Base-by-base conservation (phyloP, 768 basidiomycete species). In the Udeniomyces megalosporus region DNA sequence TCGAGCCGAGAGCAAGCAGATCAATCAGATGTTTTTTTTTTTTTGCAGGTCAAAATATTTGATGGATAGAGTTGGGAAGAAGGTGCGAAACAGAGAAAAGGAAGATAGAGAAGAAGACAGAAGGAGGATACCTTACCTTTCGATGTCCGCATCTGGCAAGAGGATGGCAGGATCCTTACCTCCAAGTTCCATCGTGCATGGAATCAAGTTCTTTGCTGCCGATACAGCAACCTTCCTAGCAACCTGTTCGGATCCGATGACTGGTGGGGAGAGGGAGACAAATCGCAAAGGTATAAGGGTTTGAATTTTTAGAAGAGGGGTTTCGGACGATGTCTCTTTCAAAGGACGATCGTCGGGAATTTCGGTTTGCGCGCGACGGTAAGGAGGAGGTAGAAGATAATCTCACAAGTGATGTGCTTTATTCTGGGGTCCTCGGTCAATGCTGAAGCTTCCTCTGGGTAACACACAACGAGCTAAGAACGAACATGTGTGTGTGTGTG, bases 121-220 rank as follows among this genome's bases (percentile, higher is more conserved):
- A 31, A 22, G 44, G 44, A 42, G 11, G 4, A 3, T 4, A 45
- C 31, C 45, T 15, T 24, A 59, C 58, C 81, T 83, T 47, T 85
- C 75, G 26, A 95, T 75, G 68, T 96, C 83, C 10, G 91, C 90
- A 31, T 80, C 81, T 6, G 88, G 88, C 31, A 97, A 79, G 62
- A 99, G 81, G 68, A 99, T 80, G 1, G 86, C 85, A 0, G 92
- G 89, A 71, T 99, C 93, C 72, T 97, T 93, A 35, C 90, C 88
- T n/a, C 93, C 93, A 1, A 99, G 80, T 73, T 97, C 93, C 26
- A 99, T 80, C 0, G 87, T 88, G 0, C 95, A 86, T 0, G 93
- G 93, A 0, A 86, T 92, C 48, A 95, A 79, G 69, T 91, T 80
- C 65, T 84, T 81, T 0, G 89, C 85, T 17, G 91, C 93, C 54